Conservation (phyloP, 2,329 filamentous ascomycete genomes). For the Elsinoe arachidis region DNA sequence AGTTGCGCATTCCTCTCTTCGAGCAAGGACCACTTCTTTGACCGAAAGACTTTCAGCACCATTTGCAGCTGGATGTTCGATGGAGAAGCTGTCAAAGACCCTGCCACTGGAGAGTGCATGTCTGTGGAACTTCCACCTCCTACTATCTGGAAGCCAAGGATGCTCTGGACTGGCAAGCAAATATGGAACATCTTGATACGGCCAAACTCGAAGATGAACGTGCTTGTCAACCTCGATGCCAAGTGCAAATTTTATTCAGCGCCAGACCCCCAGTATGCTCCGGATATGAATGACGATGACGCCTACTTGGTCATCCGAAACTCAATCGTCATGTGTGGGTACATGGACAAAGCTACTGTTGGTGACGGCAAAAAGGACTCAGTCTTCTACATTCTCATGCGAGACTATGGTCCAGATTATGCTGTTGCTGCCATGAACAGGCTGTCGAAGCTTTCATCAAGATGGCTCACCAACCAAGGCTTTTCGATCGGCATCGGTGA, state of each 20-base stretch:
- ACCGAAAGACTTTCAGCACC: conserved; percentile 78
- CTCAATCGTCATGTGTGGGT: conserved; percentile 93
- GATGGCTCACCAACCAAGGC: conserved; percentile 79
- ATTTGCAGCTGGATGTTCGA: conserved; percentile 93
- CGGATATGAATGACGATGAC: conserved; percentile 68
- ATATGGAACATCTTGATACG: conserved; percentile 87
- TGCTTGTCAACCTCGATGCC: conserved; percentile 86
- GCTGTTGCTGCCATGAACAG: conserved; percentile 91
- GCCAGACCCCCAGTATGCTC: conserved; percentile 51
- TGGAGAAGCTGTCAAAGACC: conserved; percentile 46
- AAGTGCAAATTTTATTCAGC: conserved; percentile 75
- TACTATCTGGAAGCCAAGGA: conserved; percentile 73
- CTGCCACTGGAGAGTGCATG: conserved; percentile 40
- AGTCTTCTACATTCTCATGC: conserved; percentile 90
- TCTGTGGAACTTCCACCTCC: conserved; percentile 80
- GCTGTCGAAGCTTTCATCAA: conserved; percentile 78
- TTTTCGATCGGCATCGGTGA: conserved; percentile 96
- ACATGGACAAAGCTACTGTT: conserved; percentile 97
- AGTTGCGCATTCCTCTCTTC: conserved; percentile 87
- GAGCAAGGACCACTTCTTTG: conserved; percentile 87
- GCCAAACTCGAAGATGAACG: conserved; percentile 73
- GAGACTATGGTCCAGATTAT: conserved; percentile 85
- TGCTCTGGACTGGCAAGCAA: conserved; percentile 94
- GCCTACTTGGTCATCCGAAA: conserved; percentile 89
- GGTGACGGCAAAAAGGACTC: conserved; percentile 96